Evolutionary conservation across 495 filamentous ascomycete genomes (phyloP).

Genomic region (Sordaria brevicollis): DNA sequence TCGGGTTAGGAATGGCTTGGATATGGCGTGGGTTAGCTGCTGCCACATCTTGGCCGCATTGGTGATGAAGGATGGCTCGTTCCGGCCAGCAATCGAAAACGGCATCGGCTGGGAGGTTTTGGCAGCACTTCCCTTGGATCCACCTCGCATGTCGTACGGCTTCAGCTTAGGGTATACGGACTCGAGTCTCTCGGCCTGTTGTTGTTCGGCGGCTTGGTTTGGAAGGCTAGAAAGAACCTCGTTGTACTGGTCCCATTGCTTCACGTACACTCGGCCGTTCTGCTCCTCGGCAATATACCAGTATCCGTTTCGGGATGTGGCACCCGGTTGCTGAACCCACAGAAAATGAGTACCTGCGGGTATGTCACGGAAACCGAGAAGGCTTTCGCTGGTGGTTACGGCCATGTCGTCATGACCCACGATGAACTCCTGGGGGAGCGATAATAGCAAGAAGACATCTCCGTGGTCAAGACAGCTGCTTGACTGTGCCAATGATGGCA

Average conservation of each 20-base stretch:
- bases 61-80: neutral
- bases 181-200: slow-evolving; percentile 24
- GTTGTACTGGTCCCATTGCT: slow-evolving; percentile 50
- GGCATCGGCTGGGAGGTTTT: neutral
- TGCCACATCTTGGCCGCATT: slow-evolving; percentile 24
- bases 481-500: neutral
- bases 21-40: slow-evolving; percentile 42
- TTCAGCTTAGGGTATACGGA: slow-evolving; percentile 25
- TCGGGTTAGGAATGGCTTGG: slow-evolving; percentile 30
- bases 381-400: slow-evolving; percentile 30
- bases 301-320: slow-evolving; percentile 42
- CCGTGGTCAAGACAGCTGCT: slow-evolving; percentile 16
- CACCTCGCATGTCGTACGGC: slow-evolving; percentile 23
- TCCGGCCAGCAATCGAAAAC: neutral
- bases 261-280: slow-evolving; percentile 36
- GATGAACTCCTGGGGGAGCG: slow-evolving; percentile 29
- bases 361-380: slow-evolving; percentile 46
- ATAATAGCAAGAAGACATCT: slow-evolving; percentile 34
- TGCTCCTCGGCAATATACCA: slow-evolving; percentile 41
- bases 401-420: slow-evolving; percentile 37
- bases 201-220: slow-evolving; percentile 24
- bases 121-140: neutral
- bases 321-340: slow-evolving; percentile 43
- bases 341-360: slow-evolving; percentile 49
- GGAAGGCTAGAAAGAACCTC: slow-evolving; percentile 34